These are phyloP conservation scores for Aspergillus luchuensis DNA, from an alignment of 2,329 filamentous ascomycete genomes.

Conservation along the genomic window DNA sequence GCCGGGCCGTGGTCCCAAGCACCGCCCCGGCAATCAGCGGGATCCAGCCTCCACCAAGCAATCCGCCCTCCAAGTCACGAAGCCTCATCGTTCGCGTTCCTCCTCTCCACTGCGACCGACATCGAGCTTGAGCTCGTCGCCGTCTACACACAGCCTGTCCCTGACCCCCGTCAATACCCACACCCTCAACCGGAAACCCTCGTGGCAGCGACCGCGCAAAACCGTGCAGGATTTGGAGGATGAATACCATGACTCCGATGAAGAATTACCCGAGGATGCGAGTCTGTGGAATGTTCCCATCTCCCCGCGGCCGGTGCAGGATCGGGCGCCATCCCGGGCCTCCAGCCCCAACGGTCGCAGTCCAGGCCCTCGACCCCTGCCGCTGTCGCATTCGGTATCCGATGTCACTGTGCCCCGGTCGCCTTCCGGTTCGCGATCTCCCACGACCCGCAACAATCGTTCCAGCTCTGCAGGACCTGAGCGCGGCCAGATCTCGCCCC, in stretches of 20 bases:
- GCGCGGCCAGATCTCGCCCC: constrained; percentile 43
- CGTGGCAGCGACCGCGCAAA: constrained; percentile 50
- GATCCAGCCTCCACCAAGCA: constrained; percentile 27
- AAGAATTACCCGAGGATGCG: constrained; percentile 53
- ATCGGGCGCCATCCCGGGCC: constrained; percentile 42
- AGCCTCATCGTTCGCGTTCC: constrained; percentile 36
- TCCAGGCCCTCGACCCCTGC: constrained; percentile 44
- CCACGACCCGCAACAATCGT: constrained; percentile 35
- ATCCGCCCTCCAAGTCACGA: constrained; percentile 29
- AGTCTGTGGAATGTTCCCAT: constrained; percentile 55
- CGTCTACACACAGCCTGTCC: constrained; percentile 31
- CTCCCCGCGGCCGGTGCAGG: constrained; percentile 47
- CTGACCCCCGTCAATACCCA: constrained; percentile 26
- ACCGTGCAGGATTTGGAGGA: constrained; percentile 52
- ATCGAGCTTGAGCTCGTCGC: constrained; percentile 27
- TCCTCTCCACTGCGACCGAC: constrained; percentile 32
- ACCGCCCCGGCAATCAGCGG: constrained; percentile 27
- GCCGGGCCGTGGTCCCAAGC: constrained; percentile 30
- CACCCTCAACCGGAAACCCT: constrained; percentile 37
- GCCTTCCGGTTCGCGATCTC: constrained; percentile 23
- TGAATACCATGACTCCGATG: constrained; percentile 54
- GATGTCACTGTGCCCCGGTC: constrained; percentile 29
- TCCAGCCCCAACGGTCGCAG: constrained; percentile 47
- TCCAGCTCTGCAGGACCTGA: constrained; percentile 46
- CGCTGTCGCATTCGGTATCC: constrained; percentile 43